phyloP scores from a whole-genome alignment of 768 basidiomycete genomes.

The Termitomyces bulborhizus region DNA sequence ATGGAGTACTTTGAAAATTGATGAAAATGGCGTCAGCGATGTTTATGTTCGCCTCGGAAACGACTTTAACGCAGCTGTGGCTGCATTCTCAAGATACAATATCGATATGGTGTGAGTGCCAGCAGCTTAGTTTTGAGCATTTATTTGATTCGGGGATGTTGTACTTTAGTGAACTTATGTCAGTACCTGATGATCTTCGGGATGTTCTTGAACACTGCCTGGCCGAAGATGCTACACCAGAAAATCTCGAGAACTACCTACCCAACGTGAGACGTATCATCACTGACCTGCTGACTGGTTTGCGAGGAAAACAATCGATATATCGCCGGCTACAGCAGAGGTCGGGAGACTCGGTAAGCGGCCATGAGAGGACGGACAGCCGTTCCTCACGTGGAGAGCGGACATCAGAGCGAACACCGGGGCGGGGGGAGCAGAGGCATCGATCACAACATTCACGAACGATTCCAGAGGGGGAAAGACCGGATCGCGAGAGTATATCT shows the following conservation, averaged over 20 bases:
- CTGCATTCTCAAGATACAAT: conserved; percentile 77
- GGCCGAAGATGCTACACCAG: conserved; percentile 80
- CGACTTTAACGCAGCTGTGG: conserved; percentile 92
- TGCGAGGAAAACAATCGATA: conserved; percentile 87
- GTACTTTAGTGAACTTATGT: conserved; percentile 67
- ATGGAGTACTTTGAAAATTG: conserved; percentile 72
- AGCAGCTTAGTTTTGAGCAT: conserved; percentile 3
- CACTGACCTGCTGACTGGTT: conserved; percentile 84
- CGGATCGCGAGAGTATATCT: conserved; percentile 32
- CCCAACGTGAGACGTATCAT: conserved; percentile 91
- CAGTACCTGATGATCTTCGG: conserved; percentile 86
- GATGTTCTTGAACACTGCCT: conserved; percentile 85
- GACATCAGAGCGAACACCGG: conserved; percentile 21
- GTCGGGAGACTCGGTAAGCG: conserved; percentile 32
- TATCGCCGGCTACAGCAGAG: conserved; percentile 68
- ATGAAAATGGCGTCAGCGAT: conserved; percentile 85
- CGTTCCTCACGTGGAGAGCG: conserved; percentile 48
- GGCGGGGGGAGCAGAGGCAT: conserved; percentile 35
- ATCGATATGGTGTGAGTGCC: conserved; percentile 85
- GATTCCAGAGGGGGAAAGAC: conserved; percentile 30
- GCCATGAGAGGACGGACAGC: conserved; percentile 51
- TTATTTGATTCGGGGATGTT: not conserved
- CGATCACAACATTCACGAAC: conserved; percentile 43
- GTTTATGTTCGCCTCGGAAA: conserved; percentile 96
- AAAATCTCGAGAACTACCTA: conserved; percentile 84